phyloP scores from a whole-genome alignment of 2,329 filamentous ascomycete species.

The Colletotrichum truncatum region DNA sequence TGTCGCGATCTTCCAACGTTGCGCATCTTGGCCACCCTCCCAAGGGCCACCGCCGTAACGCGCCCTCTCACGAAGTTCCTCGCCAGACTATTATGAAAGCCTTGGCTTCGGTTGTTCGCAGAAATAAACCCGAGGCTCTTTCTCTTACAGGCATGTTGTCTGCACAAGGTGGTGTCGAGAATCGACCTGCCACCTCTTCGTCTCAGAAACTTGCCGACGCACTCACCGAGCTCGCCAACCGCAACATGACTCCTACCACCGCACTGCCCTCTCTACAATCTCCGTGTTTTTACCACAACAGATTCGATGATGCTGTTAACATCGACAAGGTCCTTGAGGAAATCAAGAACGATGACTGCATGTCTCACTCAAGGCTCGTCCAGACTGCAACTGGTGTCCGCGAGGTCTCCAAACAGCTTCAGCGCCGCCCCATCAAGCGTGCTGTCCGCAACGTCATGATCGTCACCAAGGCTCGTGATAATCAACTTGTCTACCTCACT shows the following conservation, averaged over 20 bases:
- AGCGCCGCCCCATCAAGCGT: slow-evolving; percentile 89
- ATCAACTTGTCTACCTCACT: slow-evolving; percentile 88
- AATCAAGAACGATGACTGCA: slow-evolving; percentile 86
- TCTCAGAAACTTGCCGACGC: slow-evolving; percentile 72
- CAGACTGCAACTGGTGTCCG: slow-evolving; percentile 95
- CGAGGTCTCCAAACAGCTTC: slow-evolving; percentile 94
- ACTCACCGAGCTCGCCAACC: slow-evolving; percentile 61
- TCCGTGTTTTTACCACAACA: slow-evolving; percentile 97
- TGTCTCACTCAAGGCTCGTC: slow-evolving; percentile 93
- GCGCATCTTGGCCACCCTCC: slow-evolving; percentile 18
- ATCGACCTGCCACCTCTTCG: slow-evolving; percentile 54
- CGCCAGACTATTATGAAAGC: slow-evolving; percentile 87
- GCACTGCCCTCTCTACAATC: slow-evolving; percentile 80
- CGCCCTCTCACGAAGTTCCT: slow-evolving; percentile 73
- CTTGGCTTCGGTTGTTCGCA: slow-evolving; percentile 72
- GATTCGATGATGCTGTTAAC: slow-evolving; percentile 95
- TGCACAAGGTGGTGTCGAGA: slow-evolving; percentile 46
- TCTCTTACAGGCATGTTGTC: slow-evolving; percentile 70
- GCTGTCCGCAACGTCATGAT: slow-evolving; percentile 97
- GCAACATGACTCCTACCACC: slow-evolving; percentile 51
- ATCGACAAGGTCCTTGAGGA: slow-evolving; percentile 95
- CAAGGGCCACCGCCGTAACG: slow-evolving; percentile 53
- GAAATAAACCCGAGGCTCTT: slow-evolving; percentile 69
- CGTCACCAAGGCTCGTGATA: slow-evolving; percentile 96
- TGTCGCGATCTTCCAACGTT: slow-evolving; percentile 20